Evolutionary conservation across 495 filamentous ascomycete genomes (phyloP).

Genomic region (Neurospora tetrasperma): DNA sequence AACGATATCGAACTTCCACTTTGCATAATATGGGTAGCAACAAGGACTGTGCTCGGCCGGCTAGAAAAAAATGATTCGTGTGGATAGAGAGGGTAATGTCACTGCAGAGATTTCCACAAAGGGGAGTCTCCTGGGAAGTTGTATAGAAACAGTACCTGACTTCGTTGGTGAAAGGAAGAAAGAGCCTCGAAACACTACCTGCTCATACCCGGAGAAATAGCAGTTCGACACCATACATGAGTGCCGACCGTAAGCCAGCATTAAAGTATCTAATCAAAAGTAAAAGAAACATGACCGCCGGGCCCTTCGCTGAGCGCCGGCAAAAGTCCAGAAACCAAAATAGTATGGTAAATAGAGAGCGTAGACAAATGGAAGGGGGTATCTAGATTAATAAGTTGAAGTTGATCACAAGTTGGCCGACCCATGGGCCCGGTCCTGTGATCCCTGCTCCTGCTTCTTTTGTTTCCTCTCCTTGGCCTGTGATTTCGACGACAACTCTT

Average conservation of each 20-base stretch:
- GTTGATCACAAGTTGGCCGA: conserved; percentile 1
- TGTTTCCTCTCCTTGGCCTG: conserved; percentile 6
- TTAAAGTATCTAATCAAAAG: background rate
- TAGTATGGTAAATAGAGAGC: background rate
- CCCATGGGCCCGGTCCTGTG: background rate
- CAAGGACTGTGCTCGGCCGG: background rate
- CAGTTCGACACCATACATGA: background rate
- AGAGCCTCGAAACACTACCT: background rate
- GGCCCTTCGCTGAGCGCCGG: background rate
- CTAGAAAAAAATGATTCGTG: background rate
- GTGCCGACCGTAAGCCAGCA: background rate
- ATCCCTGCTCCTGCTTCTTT: conserved; percentile 3
- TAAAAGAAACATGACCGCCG: background rate
- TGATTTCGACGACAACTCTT: background rate
- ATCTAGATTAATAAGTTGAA: conserved; percentile 7
- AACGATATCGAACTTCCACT: background rate
- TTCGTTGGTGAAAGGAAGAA: background rate
- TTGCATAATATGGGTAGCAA: background rate
- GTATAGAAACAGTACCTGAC: background rate
- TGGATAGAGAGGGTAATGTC: background rate
- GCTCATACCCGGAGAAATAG: background rate
- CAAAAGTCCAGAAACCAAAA: background rate
- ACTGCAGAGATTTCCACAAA: background rate
- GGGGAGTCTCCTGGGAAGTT: background rate
- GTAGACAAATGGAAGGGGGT: conserved; percentile 3